Evolutionary conservation across 495 filamentous ascomycete genomes (phyloP), one percentile per base, ranked within the genome.

Genomic region (Talaromyces borbonicus): DNA sequence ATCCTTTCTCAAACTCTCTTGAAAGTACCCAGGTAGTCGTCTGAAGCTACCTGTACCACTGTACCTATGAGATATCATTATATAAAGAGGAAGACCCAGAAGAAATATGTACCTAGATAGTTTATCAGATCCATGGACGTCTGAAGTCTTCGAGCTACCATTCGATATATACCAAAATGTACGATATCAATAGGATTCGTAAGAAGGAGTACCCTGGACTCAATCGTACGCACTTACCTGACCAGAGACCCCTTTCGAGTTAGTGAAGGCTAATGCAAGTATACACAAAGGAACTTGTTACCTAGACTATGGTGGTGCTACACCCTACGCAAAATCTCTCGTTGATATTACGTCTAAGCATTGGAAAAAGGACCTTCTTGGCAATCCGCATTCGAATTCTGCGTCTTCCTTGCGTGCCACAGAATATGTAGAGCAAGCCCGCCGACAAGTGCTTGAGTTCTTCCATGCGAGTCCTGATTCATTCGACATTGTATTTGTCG

Each of bases 241-340:
- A 30, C 22, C 20, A 15, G 9, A n/a, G n/a, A n/a, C n/a, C n/a
- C n/a, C n/a, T n/a, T 8, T 38, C 16, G 16, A 36, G 31, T 7
- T 43, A 8, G 30, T 9, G 4, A 29, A 9, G 22, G 36, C 43
- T 46, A 35, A 46, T 9, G n/a, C 14, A 12, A 35, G 18, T 30
- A 18, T 20, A 20, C n/a, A 22, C n/a, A 18, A 24, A 67, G 66
- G 52, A 33, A 62, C 53, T 52, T 66, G 62, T 2, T 89, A 89
- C 60, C 77, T 89, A 22, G 84, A 88, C 54, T 83, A 89, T 66
- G 77, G 75, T 19, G 84, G 84, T 14, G 75, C 83, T n/a, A 85
- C 84, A 3, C 72, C 85, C 31, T 84, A 83, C 49, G 73, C 83
- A 15, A 75, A 65, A 54, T 80, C 83, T 9, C 66, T 80, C 18